Conservation (phyloP, 2,329 filamentous ascomycete genomes). For the Arthroderma sp. region DNA sequence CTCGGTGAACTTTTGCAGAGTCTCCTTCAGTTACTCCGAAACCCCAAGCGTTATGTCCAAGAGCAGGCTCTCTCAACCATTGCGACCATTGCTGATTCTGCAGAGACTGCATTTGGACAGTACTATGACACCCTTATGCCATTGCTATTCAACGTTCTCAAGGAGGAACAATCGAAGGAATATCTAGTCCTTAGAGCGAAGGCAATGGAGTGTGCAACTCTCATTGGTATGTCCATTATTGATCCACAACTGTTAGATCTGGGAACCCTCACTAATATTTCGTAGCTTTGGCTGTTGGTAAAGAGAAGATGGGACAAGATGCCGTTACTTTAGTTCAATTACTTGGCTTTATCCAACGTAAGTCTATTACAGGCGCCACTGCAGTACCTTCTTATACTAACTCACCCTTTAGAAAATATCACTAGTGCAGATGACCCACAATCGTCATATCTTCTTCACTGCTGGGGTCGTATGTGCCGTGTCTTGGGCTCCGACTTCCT, state of each 20-base stretch:
- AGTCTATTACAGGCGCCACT: slow-evolving; percentile 5
- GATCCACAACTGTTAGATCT: neutral
- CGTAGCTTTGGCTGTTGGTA: slow-evolving; percentile 73
- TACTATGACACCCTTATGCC: slow-evolving; percentile 97
- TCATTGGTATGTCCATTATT: slow-evolving; percentile 45
- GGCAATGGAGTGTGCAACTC: slow-evolving; percentile 96
- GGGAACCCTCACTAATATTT: neutral
- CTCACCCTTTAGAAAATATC: slow-evolving; percentile 43
- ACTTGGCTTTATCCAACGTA: slow-evolving; percentile 68
- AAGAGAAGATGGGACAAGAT: slow-evolving; percentile 78
- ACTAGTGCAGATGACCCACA: slow-evolving; percentile 89
- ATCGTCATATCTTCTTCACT: slow-evolving; percentile 93
- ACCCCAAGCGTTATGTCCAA: slow-evolving; percentile 89
- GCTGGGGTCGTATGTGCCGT: slow-evolving; percentile 97
- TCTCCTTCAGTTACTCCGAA: slow-evolving; percentile 76
- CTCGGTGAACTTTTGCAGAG: slow-evolving; percentile 75
- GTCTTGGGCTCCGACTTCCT: slow-evolving; percentile 84
- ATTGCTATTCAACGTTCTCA: slow-evolving; percentile 75
- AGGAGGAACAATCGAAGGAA: slow-evolving; percentile 84
- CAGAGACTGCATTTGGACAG: slow-evolving; percentile 83
- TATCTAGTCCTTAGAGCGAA: slow-evolving; percentile 84
- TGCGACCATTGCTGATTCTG: slow-evolving; percentile 96
- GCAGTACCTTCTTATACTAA: slow-evolving; percentile 2
- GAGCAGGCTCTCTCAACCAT: slow-evolving; percentile 97
- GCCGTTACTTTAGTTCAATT: slow-evolving; percentile 78